Base-by-base conservation (phyloP, 1,139 yeast species). In the Suhomyces bokatorum region DNA sequence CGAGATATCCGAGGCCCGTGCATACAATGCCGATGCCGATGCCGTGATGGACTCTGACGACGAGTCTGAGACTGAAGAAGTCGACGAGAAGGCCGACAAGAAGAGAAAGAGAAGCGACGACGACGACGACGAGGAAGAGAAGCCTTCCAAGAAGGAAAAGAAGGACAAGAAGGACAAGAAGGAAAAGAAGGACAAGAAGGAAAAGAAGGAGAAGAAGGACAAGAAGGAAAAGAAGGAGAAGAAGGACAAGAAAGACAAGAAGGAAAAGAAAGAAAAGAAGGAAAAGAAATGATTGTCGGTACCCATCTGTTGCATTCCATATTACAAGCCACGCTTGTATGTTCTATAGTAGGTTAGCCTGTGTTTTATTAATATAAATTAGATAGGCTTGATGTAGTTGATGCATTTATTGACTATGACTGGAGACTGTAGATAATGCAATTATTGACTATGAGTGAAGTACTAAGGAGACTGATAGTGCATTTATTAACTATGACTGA, bases 1-100 rank as follows among this genome's bases (percentile, higher is more conserved):
- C 54, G 95, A 87, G 51, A 79, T 91, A 58, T 70, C 88, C 46
- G 93, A 87, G 64, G 83, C 91, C 40, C 80, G 86, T 69, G 87
- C 95, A 47, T 93, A 93, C 75, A 93, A 91, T 63, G 96, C 89
- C 40, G 98, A 90, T 62, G 97, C 96, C 39, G 97, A 90, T 66
- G 83, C 91, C 46, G 56, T 52, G 39, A 64, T 64, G 22, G 73
- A 69, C 48, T 72, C 73, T 40, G 71, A 67, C 47, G 74, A 73
- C 53, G 84, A 75, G 51, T 73, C 71, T 31, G 81, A 72, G 43
- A 73, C 70, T 43, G 80, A 75, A 46, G 81, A 77, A 50, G 77
- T 74, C 39, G 70, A 67, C 42, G 69, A 69, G 46, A 55, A 55
- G 51, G 55, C 60, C 50, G 62, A 66, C 49, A 51, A 62, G 62